Evolutionary conservation across 2,329 filamentous ascomycete genomes (phyloP), one percentile per base, ranked within the genome.

Genomic region (Simplicillium sp.): DNA sequence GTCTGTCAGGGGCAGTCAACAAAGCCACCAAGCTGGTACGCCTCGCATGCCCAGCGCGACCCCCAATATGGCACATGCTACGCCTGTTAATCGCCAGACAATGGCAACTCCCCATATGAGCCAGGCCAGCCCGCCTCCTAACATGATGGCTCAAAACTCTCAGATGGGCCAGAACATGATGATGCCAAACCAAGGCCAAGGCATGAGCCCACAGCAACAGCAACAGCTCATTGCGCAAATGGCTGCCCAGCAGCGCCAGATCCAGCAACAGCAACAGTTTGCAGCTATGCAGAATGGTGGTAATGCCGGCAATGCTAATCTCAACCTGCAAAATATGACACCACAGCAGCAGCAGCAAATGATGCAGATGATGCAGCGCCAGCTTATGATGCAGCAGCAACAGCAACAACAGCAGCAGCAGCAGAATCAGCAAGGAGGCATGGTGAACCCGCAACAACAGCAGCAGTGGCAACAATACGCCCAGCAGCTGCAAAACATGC

Each of bases 1-100:
- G 77, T 78, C 74, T 41, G 68, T 75, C 15, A 71, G 77, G 46
- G 74, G 75, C 43, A 82, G 78, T 51, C 79, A 83, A 51, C 78
- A 82, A 52, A 82, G 79, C 48, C 78, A 82, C 56, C 67, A 69
- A 3, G 70, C 74, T 3, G 72, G 71, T n/a, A 82, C 79, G 9
- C 80, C 79, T 18, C 70, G 76, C 11, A 75, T 82, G 61, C 73
- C 71, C 6, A 70, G 69, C 46, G 68, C 73, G 12, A 83, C 79
- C 2, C 79, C 79, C 2, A 77, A 75, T 45, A 73, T 81, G 56
- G 50, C 64, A 11, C 75, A 80, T 43, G 70, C 68, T 20, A 82
- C 79, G 1, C 79, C 79, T 1, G 71, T 79, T 15, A 68, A 62
- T 38, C 61, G 74, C 44, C 59, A 67, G 53, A 57, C 71, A 53